Evolutionary conservation across 768 basidiomycete species (phyloP), one percentile per base, ranked within the genome.

Genomic region (Kwoniella heveanensis): DNA sequence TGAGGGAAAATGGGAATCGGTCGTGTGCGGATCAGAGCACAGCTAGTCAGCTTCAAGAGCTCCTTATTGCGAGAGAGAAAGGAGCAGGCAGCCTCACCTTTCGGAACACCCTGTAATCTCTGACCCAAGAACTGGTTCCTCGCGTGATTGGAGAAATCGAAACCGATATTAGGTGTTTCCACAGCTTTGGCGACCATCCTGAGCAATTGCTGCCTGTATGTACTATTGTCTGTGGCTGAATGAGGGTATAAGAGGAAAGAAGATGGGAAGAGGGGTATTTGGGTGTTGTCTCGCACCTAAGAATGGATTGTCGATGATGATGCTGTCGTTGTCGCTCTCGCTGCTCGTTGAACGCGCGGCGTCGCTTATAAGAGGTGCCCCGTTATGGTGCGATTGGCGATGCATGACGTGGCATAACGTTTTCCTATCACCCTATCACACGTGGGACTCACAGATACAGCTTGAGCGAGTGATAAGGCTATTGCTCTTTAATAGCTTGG

Each of bases 81-180:
- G n/a, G 1, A 47, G 17, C 12, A 22, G 56, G 53, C 56, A 62
- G 49, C 24, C 76, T 57, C 54, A 77, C 76, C 76, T 62, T 74
- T 76, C 36, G 78, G 77, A 46, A 75, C 39, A 21, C 78, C 77
- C 36, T 71, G 69, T 59, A 79, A 52, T n/a, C 69, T 57, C 46
- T 70, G 59, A 26, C 78, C 78, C 1, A 79, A 57, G 64, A 77
- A 76, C 54, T 79, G 62, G 64, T 81, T 81, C 48, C 80, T 71
- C 9, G 77, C 72, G 67, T 75, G 71, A 72, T 80, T 77, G 58
- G 78, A 76, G 62, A 81, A 81, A 67, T 79, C 78, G 63, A 79
- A 79, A 7, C 78, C 78, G 46, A 71, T 65, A 48, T 52, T 54
- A 22, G 68, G 65, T 19, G 73, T 61, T 32, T 65, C 69, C 17